These are phyloP conservation scores for Gardenia jasminoides DNA, from an alignment of 257 asterid species.

Conservation along the genomic window DNA sequence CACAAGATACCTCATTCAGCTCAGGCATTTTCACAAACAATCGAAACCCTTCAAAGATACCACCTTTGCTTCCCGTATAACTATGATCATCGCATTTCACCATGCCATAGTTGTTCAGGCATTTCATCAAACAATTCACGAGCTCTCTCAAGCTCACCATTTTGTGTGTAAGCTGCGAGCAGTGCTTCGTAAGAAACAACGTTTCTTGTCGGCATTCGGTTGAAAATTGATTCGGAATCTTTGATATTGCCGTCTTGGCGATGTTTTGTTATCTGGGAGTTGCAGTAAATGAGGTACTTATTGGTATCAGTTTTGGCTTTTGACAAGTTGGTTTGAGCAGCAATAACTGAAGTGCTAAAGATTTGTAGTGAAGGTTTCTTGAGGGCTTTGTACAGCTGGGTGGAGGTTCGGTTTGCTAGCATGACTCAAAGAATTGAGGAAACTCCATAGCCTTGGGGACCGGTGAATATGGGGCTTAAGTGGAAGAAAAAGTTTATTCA, in stretches of 20 bases:
- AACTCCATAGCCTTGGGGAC: not conserved
- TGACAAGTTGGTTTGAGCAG: slow-evolving; percentile 16
- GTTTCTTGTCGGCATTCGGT: slow-evolving; percentile 50
- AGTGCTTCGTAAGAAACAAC: slow-evolving; percentile 71
- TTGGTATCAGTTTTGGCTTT: slow-evolving; percentile 25
- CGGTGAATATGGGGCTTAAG: not conserved
- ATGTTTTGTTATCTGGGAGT: slow-evolving; percentile 60
- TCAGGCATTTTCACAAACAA: slow-evolving; percentile 63
- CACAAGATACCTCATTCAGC: too few relatives aligned
- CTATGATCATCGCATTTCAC: slow-evolving; percentile 91
- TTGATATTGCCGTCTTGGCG: slow-evolving; percentile 59
- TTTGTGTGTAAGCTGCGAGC: slow-evolving; percentile 58
- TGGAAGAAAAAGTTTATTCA: too few relatives aligned
- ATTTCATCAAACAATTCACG: too few relatives aligned
- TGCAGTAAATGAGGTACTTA: slow-evolving; percentile 51
- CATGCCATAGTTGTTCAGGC: slow-evolving; percentile 51
- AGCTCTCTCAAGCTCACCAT: slow-evolving; percentile 49
- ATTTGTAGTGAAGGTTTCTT: not conserved
- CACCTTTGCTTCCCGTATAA: slow-evolving; percentile 39
- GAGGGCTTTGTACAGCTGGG: not conserved
- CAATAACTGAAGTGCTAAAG: slow-evolving; percentile 25
- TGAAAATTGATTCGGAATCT: slow-evolving; percentile 66
- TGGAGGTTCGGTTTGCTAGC: too few relatives aligned
- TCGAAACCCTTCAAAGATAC: slow-evolving; percentile 44
- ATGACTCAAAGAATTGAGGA: not conserved